Evolutionary conservation across 371 early-diverging fungal species (phyloP).

Genomic region (Mucor racemosus): DNA sequence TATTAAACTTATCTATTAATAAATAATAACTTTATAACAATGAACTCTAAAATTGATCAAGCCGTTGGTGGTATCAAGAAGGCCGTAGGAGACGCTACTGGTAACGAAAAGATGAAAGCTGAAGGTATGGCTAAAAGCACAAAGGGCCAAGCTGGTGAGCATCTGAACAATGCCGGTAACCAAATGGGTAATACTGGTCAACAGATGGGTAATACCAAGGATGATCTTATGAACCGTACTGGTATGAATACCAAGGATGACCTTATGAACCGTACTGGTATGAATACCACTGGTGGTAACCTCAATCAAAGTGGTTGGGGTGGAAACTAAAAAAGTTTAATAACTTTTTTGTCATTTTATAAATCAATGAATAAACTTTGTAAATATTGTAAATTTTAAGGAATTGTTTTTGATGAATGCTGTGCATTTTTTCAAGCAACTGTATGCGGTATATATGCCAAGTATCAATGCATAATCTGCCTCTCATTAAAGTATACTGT

Average conservation of each 20-base stretch:
- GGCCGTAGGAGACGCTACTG: background rate
- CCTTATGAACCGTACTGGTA: background rate
- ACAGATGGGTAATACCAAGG: background rate
- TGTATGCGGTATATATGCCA: no score
- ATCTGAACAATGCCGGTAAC: background rate
- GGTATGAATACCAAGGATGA: background rate
- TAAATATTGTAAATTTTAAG: no score
- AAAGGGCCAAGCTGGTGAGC: background rate
- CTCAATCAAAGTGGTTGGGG: no score
- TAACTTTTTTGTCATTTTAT: no score
- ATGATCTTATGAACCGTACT: background rate
- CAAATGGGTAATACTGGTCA: background rate
- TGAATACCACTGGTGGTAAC: no score
- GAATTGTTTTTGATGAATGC: no score
- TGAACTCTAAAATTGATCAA: constrained; percentile 15
- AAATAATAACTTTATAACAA: background rate
- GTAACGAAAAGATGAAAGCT: constrained; percentile 3
- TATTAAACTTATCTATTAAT: background rate
- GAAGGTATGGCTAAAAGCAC: constrained; percentile 10
- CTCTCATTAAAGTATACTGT: no score
- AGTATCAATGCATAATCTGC: no score
- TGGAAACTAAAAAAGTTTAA: no score
- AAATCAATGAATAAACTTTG: no score
- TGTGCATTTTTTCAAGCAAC: no score
- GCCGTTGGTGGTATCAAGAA: constrained; percentile 15